Percentiles rank a stretch among this genome's conserved stretches.
These are phyloP conservation scores for Polygonum aviculare DNA, from an alignment of 148 eudicot species.

Conservation along the genomic window DNA sequence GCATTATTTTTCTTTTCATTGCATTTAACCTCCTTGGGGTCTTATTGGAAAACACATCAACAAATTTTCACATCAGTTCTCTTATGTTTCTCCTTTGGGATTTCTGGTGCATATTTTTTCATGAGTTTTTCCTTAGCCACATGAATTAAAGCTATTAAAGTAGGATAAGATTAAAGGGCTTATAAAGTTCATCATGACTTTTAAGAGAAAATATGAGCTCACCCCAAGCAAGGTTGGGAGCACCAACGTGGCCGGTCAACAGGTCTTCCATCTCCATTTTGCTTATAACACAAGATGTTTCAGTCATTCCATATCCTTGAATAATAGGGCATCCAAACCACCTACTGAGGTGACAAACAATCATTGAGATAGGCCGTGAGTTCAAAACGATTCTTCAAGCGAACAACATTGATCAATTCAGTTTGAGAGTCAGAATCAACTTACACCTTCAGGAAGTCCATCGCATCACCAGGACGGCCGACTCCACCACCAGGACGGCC, in stretches of 20 bases:
- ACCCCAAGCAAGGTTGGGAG: slow-evolving; percentile 95
- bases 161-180: neutral
- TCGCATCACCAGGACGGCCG: too few relatives aligned
- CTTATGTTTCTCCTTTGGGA: neutral
- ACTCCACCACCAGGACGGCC: too few relatives aligned
- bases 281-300: slow-evolving; percentile 88
- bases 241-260: slow-evolving; percentile 88
- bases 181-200: neutral
- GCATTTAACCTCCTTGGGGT: neutral
- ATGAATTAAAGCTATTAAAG: neutral
- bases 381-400: neutral
- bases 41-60: neutral
- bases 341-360: slow-evolving; percentile 21
- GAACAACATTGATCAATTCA: neutral
- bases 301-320: slow-evolving; percentile 99
- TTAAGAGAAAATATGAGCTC: slow-evolving; percentile 17
- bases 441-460: slow-evolving; percentile 89
- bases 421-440: slow-evolving; percentile 17
- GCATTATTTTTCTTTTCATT: neutral
- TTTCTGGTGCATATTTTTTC: neutral
- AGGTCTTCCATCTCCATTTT: slow-evolving; percentile 63
- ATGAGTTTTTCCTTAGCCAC: neutral
- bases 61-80: neutral
- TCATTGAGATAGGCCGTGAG: neutral
- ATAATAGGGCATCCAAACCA: slow-evolving; percentile 81